These are phyloP conservation scores for Xylaria arbuscula DNA, from an alignment of 2,329 filamentous ascomycete genomes.

Conservation along the genomic window DNA sequence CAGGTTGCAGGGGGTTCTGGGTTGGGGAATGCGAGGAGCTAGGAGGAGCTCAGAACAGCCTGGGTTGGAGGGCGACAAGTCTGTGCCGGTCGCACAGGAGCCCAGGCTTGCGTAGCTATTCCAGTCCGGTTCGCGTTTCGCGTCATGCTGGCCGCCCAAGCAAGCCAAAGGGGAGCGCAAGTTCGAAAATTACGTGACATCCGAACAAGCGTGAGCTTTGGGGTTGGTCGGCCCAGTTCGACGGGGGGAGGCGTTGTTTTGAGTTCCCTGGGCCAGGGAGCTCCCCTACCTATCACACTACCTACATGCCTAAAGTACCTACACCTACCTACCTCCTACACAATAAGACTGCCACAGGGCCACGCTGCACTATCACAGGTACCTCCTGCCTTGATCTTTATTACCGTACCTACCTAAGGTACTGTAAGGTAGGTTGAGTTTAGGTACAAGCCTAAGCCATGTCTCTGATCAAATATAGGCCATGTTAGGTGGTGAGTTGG, in stretches of 20 bases:
- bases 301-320: neutral
- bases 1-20: slow-evolving; percentile 35
- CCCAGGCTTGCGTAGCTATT: slow-evolving; percentile 23
- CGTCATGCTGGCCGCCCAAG: slow-evolving; percentile 35
- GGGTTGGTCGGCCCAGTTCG: too few relatives aligned
- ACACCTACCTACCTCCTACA: too few relatives aligned
- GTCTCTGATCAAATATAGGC: too few relatives aligned
- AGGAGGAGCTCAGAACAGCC: slow-evolving; percentile 17
- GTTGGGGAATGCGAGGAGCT: slow-evolving; percentile 21
- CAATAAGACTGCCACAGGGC: too few relatives aligned
- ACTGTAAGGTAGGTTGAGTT: neutral
- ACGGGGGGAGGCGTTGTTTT: slow-evolving; percentile 31
- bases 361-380: too few relatives aligned
- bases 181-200: slow-evolving; percentile 36
- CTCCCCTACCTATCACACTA: neutral
- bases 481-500: too few relatives aligned
- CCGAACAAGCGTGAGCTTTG: slow-evolving; percentile 34
- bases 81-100: slow-evolving; percentile 35
- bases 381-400: too few relatives aligned
- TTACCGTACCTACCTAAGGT: neutral
- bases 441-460: neutral
- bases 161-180: slow-evolving; percentile 31
- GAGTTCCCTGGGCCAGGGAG: slow-evolving; percentile 20
- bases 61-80: slow-evolving; percentile 27
- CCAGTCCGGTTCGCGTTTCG: slow-evolving; percentile 39